Conservation (phyloP, 2,329 filamentous ascomycete species). For the Fusarium sp. region DNA sequence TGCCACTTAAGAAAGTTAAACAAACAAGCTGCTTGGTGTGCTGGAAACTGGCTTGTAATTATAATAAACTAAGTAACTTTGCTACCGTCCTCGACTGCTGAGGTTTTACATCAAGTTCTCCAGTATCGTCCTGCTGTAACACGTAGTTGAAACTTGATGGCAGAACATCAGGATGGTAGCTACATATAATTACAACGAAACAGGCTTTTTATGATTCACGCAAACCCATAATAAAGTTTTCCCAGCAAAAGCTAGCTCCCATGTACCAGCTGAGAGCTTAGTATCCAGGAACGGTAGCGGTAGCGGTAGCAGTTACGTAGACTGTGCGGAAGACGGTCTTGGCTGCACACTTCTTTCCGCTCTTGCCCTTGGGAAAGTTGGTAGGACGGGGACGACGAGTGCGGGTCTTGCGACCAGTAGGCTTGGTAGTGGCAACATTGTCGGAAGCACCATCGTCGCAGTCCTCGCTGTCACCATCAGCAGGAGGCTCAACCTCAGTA, state of each 20-base stretch:
- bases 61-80: neutral
- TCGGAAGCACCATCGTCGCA: neutral
- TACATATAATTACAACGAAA: neutral
- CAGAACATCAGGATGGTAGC: neutral
- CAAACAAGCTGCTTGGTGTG: neutral
- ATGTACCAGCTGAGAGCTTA: neutral
- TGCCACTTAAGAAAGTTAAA: neutral
- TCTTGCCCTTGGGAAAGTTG: constrained; percentile 3
- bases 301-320: constrained; percentile 41
- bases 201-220: neutral
- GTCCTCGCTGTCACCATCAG: neutral
- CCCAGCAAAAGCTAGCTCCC: neutral
- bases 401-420: constrained; percentile 20
- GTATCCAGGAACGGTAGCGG: constrained; percentile 3
- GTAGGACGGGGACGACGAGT: constrained; percentile 31
- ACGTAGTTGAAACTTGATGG: neutral
- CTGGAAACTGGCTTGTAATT: neutral
- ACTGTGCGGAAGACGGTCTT: constrained; percentile 39
- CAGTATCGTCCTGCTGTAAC: neutral
- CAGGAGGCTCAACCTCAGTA: neutral
- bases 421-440: constrained; percentile 6
- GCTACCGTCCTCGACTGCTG: neutral
- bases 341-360: constrained; percentile 20
- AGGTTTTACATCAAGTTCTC: neutral
- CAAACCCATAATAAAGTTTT: rapidly evolving